Percentiles rank a stretch among this genome's conserved stretches.
These are phyloP conservation scores for Artomyces pyxidatus DNA, from an alignment of 768 basidiomycete genomes.

Conservation along the genomic window DNA sequence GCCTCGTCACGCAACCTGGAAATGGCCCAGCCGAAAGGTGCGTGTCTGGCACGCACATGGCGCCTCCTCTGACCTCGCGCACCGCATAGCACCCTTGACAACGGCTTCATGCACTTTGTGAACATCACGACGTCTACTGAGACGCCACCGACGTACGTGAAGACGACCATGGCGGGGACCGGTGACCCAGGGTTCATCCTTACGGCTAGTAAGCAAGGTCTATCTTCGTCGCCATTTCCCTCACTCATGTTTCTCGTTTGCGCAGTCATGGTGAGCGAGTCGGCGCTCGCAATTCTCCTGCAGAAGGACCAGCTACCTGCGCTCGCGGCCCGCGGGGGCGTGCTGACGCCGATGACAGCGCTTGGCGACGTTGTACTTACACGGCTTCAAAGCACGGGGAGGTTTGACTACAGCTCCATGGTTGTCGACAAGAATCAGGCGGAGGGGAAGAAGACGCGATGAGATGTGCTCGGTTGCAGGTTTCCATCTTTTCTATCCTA, in stretches of 20 bases:
- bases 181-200: constrained; percentile 75
- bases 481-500: no score
- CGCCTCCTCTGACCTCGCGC: neutral
- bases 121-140: constrained; percentile 61
- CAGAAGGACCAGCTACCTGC: constrained; percentile 46
- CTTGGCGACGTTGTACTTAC: constrained; percentile 70
- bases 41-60: constrained; percentile 18
- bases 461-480: no score
- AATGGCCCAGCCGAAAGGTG: constrained; percentile 61
- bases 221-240: constrained; percentile 7
- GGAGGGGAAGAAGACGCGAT: no score
- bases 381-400: constrained; percentile 51
- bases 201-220: constrained; percentile 37
- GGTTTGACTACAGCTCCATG: constrained; percentile 51
- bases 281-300: constrained; percentile 63
- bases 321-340: constrained; percentile 57
- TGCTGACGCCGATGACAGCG: constrained; percentile 78
- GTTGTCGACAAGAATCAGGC: no score
- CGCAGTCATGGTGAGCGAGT: constrained; percentile 70
- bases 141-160: constrained; percentile 36
- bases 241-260: neutral
- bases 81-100: constrained; percentile 40
- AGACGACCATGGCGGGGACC: constrained; percentile 52
- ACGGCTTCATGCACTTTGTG: constrained; percentile 52
- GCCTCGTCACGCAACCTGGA: constrained; percentile 43